phyloP scores from a whole-genome alignment of 2,329 filamentous ascomycete species.

The Teratosphaeriaceae sp. region DNA sequence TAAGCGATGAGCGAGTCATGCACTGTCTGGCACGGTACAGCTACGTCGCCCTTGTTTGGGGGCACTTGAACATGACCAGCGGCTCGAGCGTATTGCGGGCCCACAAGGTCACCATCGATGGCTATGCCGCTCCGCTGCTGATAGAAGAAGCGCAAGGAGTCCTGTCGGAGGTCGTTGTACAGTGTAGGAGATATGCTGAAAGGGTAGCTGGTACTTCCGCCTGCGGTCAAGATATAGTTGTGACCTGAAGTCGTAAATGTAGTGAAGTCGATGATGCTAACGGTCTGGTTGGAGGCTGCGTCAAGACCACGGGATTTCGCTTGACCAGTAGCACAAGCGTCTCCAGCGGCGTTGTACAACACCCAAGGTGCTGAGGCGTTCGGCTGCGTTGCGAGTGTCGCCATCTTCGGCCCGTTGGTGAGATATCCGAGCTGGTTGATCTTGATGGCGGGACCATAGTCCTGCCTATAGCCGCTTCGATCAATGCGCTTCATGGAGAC shows the following conservation, averaged over 20 bases:
- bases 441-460: slow-evolving; percentile 6
- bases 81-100: slow-evolving; percentile 7
- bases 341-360: slow-evolving; percentile 4
- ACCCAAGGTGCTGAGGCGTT: slow-evolving; percentile 1
- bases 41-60: slow-evolving; percentile 6
- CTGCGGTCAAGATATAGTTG: slow-evolving; percentile 3
- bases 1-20: slow-evolving; percentile 9
- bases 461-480: slow-evolving; percentile 4
- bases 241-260: neutral
- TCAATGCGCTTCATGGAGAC: slow-evolving; percentile 10
- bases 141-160: slow-evolving; percentile 9
- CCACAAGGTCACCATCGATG: slow-evolving; percentile 8
- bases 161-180: slow-evolving; percentile 4
- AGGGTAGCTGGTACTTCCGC: slow-evolving; percentile 4
- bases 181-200: slow-evolving; percentile 8
- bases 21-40: slow-evolving; percentile 6
- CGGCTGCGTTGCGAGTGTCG: slow-evolving; percentile 4
- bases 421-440: slow-evolving; percentile 9
- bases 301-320: slow-evolving; percentile 3
- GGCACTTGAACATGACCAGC: slow-evolving; percentile 7
- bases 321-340: slow-evolving; percentile 3
- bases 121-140: slow-evolving; percentile 9
- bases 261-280: slow-evolving; percentile 7
- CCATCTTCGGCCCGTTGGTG: slow-evolving; percentile 6
- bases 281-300: slow-evolving; percentile 6